A percentile compares a stretch with the other conserved stretches of the same genome.
phyloP scores from a whole-genome alignment of 1,139 yeast genomes.

The Yamadazyma dendronema region DNA sequence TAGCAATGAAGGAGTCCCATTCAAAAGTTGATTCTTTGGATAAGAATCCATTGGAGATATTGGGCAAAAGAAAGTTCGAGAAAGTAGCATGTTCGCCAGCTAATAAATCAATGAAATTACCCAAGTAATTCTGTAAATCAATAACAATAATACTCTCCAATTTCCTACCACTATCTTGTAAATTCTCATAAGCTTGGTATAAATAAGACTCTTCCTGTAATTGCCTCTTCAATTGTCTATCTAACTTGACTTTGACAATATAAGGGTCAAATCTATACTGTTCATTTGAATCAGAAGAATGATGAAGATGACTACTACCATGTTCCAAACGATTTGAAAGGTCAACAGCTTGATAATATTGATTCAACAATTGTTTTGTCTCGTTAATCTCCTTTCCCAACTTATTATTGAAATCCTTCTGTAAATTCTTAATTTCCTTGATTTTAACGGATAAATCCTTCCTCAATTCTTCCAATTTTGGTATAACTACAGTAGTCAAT shows the following conservation, averaged over 20 bases:
- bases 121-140: slow-evolving; percentile 80
- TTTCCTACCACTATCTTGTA: slow-evolving; percentile 86
- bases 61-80: slow-evolving; percentile 62
- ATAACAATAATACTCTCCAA: slow-evolving; percentile 84
- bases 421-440: slow-evolving; percentile 79
- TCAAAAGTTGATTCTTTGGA: slow-evolving; percentile 78
- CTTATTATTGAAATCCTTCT: slow-evolving; percentile 78
- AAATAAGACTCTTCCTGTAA: slow-evolving; percentile 80
- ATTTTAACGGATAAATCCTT: slow-evolving; percentile 80
- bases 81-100: slow-evolving; percentile 70
- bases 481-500: slow-evolving; percentile 64
- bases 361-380: slow-evolving; percentile 53
- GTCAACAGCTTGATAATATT: slow-evolving; percentile 46
- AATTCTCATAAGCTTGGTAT: slow-evolving; percentile 82
- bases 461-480: slow-evolving; percentile 81
- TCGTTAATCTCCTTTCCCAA: slow-evolving; percentile 66
- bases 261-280: slow-evolving; percentile 68
- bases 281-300: slow-evolving; percentile 20
- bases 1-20: slow-evolving; percentile 81
- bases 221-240: slow-evolving; percentile 74
- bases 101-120: slow-evolving; percentile 65
- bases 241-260: slow-evolving; percentile 66
- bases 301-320: slow-evolving; percentile 16
- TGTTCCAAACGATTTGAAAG: slow-evolving; percentile 34
- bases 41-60: slow-evolving; percentile 70